Evolutionary conservation across 2,329 filamentous ascomycete species (phyloP), one percentile per base, ranked within the genome.

Genomic region (Phialocephala subalpina): DNA sequence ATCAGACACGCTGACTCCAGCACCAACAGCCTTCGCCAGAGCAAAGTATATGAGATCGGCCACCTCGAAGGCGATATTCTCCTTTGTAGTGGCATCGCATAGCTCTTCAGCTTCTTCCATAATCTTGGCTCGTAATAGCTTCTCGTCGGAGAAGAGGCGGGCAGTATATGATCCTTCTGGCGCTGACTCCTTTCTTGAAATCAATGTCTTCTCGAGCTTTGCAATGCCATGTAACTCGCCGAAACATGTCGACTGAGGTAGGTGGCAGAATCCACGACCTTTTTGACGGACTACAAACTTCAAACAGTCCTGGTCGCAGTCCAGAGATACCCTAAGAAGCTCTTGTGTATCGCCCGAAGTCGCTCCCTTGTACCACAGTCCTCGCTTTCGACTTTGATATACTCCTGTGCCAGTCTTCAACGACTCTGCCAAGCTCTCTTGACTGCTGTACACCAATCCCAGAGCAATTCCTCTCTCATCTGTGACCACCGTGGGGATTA

Each of bases 71-170:
- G 96, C 93, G 68, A 97, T 87, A 16, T 98, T 92, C 69, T 94
- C 86, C 67, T 92, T 91, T 0, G 89, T 90, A 71, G 89, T 89
- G 18, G 96, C 95, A 70, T 96, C 89, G 76, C 95, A 97, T 49
- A 99, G 85, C 81, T 99, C 96, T 75, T 97, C 92, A 0, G 96
- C 96, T 79, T 99, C 96, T 79, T 99, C 96, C 89, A 98, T 97
- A 63, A 99, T 97, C 84, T 99, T 99, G 2, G 96, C 96, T 52
- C 92, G 87, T 62, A 97, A 81, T 63, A 99, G 86, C 78, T 97
- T 94, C 73, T 93, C 88, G 70, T 99, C 96, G 20, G 91, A 94
- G 83, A 98, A 99, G 1, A 99, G 83, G 38, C 95, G 86, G 20
- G 94, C 93, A 4, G 96, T 99, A 79, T 99, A 99, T 14, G 96